phyloP scores from a whole-genome alignment of 371 early-diverging fungal genomes.

The Fennellomyces sp. region DNA sequence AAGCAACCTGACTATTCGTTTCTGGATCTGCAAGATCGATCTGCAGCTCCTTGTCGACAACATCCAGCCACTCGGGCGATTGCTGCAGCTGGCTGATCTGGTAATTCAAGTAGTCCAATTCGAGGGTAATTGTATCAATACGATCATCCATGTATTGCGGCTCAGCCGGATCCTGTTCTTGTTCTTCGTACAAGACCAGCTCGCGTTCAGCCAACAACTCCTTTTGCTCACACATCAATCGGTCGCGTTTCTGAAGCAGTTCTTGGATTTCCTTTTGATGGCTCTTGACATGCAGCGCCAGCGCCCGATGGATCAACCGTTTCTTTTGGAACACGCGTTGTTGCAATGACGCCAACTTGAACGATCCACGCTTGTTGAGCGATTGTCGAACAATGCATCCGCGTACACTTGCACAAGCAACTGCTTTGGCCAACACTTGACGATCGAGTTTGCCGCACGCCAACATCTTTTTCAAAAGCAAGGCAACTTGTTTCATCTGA shows the following conservation, averaged over 20 bases:
- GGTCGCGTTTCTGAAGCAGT: conserved; percentile 35
- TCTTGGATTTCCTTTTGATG: neutral
- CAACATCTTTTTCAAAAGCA: conserved; percentile 31
- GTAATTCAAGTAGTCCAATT: conserved; percentile 26
- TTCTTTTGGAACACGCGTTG: conserved; percentile 34
- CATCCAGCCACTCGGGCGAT: conserved; percentile 18
- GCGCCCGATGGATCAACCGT: conserved; percentile 20
- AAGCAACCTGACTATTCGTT: conserved; percentile 16
- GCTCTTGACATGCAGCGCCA: conserved; percentile 3
- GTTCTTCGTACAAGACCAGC: conserved; percentile 50
- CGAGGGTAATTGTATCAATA: conserved; percentile 48
- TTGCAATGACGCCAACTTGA: conserved; percentile 17
- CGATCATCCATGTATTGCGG: conserved; percentile 81
- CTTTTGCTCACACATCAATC: conserved; percentile 62
- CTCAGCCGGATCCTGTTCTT: conserved; percentile 31
- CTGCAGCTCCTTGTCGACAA: conserved; percentile 4
- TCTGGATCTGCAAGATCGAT: neutral
- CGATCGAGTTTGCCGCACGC: conserved; percentile 37
- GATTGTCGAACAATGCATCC: conserved; percentile 31
- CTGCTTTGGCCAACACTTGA: conserved; percentile 34
- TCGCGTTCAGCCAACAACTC: conserved; percentile 72
- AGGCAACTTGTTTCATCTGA: conserved; percentile 38
- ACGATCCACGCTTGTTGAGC: conserved; percentile 8
- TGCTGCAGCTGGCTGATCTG: conserved; percentile 13
- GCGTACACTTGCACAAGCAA: conserved; percentile 50